Evolutionary conservation across 306 rosid species (phyloP).

Genomic region (Begonia fuchsioides): DNA sequence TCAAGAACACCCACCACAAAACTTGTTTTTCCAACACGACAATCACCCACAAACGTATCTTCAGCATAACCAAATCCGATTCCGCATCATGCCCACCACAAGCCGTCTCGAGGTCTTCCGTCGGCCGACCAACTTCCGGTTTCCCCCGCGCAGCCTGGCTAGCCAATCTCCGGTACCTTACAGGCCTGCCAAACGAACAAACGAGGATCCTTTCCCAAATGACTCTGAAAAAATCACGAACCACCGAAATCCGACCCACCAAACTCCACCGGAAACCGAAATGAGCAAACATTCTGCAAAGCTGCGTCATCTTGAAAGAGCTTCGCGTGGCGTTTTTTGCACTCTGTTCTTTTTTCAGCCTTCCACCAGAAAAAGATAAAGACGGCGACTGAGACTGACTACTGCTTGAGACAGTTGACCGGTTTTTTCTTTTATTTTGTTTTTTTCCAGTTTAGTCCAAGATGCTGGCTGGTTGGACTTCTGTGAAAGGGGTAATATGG

Average conservation of each 20-base stretch:
- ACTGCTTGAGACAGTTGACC: constrained; percentile 60
- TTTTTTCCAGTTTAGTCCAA: constrained; percentile 25
- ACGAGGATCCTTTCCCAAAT: constrained; percentile 56
- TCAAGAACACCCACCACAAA: constrained; percentile 40
- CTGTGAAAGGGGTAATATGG: constrained; percentile 11
- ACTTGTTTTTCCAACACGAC: constrained; percentile 86
- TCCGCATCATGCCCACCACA: constrained; percentile 33
- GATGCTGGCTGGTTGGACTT: constrained; percentile 26
- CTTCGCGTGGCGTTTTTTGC: constrained; percentile 8
- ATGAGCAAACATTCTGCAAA: constrained; percentile 43
- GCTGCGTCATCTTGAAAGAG: constrained; percentile 42
- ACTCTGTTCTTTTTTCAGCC: constrained; percentile 13
- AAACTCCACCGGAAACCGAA: constrained; percentile 41
- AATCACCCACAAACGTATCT: constrained; percentile 90
- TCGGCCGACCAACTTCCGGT: not conserved
- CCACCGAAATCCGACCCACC: constrained; percentile 33
- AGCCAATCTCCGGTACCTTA: constrained; percentile 35
- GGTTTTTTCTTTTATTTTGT: constrained; percentile 28
- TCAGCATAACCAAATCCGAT: constrained; percentile 66
- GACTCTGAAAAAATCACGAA: constrained; percentile 53
- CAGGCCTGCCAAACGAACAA: constrained; percentile 39
- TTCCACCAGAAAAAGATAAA: constrained; percentile 8
- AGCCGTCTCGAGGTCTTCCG: constrained; percentile 11
- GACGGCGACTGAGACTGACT: constrained; percentile 16
- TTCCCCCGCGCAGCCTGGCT: constrained; percentile 9